These are phyloP conservation scores for Colletotrichum nymphaeae DNA, from an alignment of 2,329 filamentous ascomycete species.

Conservation along the genomic window DNA sequence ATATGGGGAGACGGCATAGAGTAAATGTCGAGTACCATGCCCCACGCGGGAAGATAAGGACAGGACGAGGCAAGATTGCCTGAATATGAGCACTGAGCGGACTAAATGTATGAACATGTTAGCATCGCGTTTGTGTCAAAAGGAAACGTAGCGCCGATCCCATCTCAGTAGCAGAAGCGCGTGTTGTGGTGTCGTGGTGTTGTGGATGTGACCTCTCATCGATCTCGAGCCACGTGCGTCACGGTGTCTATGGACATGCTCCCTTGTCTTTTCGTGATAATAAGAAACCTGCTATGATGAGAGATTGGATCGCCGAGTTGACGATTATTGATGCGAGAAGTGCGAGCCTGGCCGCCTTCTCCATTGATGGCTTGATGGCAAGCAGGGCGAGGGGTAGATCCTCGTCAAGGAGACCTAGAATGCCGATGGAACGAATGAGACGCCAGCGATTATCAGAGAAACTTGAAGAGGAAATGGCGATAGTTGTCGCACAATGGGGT, in stretches of 20 bases:
- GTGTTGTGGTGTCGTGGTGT: neutral
- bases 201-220: neutral
- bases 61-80: too few species aligned
- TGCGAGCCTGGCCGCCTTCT: neutral
- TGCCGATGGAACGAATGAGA: neutral
- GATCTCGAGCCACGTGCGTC: neutral
- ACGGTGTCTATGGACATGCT: neutral
- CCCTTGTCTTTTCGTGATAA: neutral
- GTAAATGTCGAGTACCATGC: neutral
- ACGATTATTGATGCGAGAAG: neutral
- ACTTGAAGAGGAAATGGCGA: neutral
- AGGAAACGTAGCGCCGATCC: neutral
- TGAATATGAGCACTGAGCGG: neutral
- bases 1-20: neutral
- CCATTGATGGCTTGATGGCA: neutral
- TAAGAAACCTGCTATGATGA: neutral
- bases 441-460: neutral
- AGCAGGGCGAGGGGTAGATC: neutral
- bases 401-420: neutral
- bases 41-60: neutral
- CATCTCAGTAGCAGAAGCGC: neutral
- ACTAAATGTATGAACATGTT: neutral
- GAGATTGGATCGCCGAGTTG: neutral
- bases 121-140: neutral
- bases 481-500: neutral